Percentiles rank a stretch among this genome's conserved stretches.
phyloP scores from a whole-genome alignment of 176 grass and related monocot species.

The Eleusine coracana region DNA sequence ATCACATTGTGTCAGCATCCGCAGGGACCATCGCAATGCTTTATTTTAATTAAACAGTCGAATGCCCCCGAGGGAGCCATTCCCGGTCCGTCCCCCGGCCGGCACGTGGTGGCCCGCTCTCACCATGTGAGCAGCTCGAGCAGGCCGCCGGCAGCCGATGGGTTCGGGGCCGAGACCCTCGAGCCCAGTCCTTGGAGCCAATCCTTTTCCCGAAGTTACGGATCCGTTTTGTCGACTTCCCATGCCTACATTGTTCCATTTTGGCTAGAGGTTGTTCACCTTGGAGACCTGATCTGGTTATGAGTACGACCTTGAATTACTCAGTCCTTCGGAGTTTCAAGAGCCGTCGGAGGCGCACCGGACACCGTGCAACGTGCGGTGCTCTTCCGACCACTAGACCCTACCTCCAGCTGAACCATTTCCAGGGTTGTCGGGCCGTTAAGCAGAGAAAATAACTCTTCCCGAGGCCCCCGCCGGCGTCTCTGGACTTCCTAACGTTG shows the following conservation, averaged over 20 bases:
- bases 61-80: too few relatives aligned
- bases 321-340: too few relatives aligned
- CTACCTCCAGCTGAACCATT: slow-evolving; percentile 78
- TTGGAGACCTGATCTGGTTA: too few relatives aligned
- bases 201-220: slow-evolving; percentile 85
- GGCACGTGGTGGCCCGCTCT: too few relatives aligned
- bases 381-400: slow-evolving; percentile 71
- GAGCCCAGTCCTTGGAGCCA: slow-evolving; percentile 66
- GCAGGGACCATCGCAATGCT: slow-evolving; percentile 63
- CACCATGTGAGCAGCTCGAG: too few relatives aligned
- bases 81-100: too few relatives aligned
- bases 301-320: too few relatives aligned
- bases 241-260: slow-evolving; percentile 71
- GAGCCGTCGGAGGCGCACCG: too few relatives aligned
- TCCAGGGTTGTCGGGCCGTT: slow-evolving; percentile 80
- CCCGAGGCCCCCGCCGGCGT: slow-evolving; percentile 66
- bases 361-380: slow-evolving; percentile 65
- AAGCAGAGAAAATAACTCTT: slow-evolving; percentile 91
- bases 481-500: slow-evolving; percentile 71
- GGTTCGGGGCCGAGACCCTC: too few relatives aligned
- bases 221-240: slow-evolving; percentile 53
- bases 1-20: slow-evolving; percentile 68
- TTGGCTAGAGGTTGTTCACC: too few relatives aligned
- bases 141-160: too few relatives aligned
- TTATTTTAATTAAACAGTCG: slow-evolving; percentile 84